Percentiles rank a stretch among this genome's conserved stretches.
phyloP scores from a whole-genome alignment of 176 grass and related monocot species.

The Avena insularis region DNA sequence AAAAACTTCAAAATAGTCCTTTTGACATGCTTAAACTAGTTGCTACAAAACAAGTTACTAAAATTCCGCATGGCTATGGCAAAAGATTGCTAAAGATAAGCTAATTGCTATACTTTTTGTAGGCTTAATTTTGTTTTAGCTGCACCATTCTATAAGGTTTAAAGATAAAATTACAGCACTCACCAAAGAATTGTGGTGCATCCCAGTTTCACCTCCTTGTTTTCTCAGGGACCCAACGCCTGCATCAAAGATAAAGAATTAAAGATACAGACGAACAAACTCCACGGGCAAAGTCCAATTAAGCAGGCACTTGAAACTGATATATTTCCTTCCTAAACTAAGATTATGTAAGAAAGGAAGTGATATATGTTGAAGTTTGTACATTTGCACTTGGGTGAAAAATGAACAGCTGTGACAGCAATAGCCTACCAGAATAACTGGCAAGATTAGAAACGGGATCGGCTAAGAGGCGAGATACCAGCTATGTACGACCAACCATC shows the following conservation, averaged over 20 bases:
- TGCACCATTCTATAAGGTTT: background rate
- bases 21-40: background rate
- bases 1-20: background rate
- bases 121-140: background rate
- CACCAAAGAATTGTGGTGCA: conserved; percentile 25
- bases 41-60: background rate
- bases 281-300: background rate
- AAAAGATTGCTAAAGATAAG: background rate
- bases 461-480: background rate
- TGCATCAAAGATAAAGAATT: conserved; percentile 19
- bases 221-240: conserved; percentile 24
- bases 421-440: background rate
- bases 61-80: background rate
- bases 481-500: conserved; percentile 11
- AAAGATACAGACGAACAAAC: conserved; percentile 1
- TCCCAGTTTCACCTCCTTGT: background rate
- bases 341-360: background rate
- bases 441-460: background rate
- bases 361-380: background rate
- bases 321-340: background rate
- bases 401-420: background rate
- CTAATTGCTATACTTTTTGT: background rate
- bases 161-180: conserved; percentile 5
- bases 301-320: background rate
- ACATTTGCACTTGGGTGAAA: too few relatives aligned